Conservation (phyloP, 305 asterid genomes). For the Fraxinus angustifolia region DNA sequence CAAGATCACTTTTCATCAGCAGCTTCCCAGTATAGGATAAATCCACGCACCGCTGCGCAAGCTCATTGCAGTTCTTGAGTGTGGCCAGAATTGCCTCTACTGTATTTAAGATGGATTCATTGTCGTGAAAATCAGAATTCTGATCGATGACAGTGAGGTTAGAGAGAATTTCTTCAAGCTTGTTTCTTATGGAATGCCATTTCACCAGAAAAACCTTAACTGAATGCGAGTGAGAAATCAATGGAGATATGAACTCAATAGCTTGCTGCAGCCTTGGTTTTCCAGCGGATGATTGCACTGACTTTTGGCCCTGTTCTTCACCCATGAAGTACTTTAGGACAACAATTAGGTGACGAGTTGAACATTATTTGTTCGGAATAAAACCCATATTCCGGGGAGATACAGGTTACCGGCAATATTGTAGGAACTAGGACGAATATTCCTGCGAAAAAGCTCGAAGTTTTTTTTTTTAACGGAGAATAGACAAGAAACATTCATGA, state of each 20-base stretch:
- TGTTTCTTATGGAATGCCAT: conserved; percentile 59
- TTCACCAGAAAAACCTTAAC: conserved; percentile 57
- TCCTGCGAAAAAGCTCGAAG: conserved; percentile 32
- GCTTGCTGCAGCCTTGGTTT: conserved; percentile 37
- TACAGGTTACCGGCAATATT: not conserved
- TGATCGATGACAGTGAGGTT: conserved; percentile 56
- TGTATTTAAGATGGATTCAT: conserved; percentile 41
- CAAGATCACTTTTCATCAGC: conserved; percentile 87
- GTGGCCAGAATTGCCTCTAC: conserved; percentile 49
- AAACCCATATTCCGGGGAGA: conserved; percentile 26
- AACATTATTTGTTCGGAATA: conserved; percentile 3
- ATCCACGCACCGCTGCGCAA: conserved; percentile 50
- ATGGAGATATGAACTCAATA: conserved; percentile 45
- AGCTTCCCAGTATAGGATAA: conserved; percentile 69
- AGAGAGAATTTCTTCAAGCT: conserved; percentile 67
- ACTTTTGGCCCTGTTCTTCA: conserved; percentile 16
- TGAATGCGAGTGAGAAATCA: conserved; percentile 59
- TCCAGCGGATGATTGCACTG: conserved; percentile 4
- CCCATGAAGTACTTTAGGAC: conserved; percentile 20
- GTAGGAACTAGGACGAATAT: not conserved
- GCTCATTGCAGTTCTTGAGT: conserved; percentile 42
- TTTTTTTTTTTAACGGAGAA: conserved; percentile 2
- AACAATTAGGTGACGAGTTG: not conserved
- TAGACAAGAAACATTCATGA: conserved; percentile 8
- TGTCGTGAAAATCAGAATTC: conserved; percentile 50